Percentiles rank a stretch among this genome's conserved stretches.
Conservation (phyloP, 345 rosid genomes). For the Eucalyptus rudis region DNA sequence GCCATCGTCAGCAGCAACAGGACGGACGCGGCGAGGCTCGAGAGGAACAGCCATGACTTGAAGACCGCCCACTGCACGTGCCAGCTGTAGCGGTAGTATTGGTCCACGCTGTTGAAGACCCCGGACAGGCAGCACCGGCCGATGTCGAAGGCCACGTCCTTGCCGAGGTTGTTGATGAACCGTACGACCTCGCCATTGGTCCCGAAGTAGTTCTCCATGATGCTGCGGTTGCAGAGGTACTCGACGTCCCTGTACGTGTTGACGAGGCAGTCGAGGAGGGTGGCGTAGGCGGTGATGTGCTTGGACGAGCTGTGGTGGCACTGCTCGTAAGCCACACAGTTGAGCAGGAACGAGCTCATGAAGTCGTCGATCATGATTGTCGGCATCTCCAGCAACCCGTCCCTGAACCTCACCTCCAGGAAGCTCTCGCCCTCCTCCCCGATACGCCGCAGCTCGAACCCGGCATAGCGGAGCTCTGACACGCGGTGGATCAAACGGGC, state of each 20-base stretch:
- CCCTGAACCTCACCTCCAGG: slow-evolving; percentile 39
- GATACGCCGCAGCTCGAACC: slow-evolving; percentile 23
- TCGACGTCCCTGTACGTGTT: slow-evolving; percentile 49
- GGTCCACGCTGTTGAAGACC: slow-evolving; percentile 39
- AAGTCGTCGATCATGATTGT: slow-evolving; percentile 50
- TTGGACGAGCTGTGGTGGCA: slow-evolving; percentile 40
- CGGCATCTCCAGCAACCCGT: slow-evolving; percentile 70
- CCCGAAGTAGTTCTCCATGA: slow-evolving; percentile 62
- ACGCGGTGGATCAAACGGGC: slow-evolving; percentile 38
- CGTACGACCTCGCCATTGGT: slow-evolving; percentile 48
- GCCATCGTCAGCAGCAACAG: slow-evolving; percentile 42
- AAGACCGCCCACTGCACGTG: slow-evolving; percentile 52
- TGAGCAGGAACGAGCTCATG: slow-evolving; percentile 48
- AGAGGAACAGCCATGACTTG: slow-evolving; percentile 67
- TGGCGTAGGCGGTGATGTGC: slow-evolving; percentile 65
- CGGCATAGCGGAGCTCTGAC: slow-evolving; percentile 37
- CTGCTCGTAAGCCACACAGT: slow-evolving; percentile 76
- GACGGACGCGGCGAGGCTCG: slow-evolving; percentile 52
- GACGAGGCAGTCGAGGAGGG: slow-evolving; percentile 48
- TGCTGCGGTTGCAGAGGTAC: slow-evolving; percentile 33
- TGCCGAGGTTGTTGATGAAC: slow-evolving; percentile 48
- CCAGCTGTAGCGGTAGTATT: slow-evolving; percentile 31
- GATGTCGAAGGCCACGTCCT: slow-evolving; percentile 62
- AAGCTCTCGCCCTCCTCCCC: slow-evolving; percentile 30
- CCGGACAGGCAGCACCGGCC: slow-evolving; percentile 27